phyloP scores from a whole-genome alignment of 2,329 filamentous ascomycete species.

The Hypoxylon sp. region DNA sequence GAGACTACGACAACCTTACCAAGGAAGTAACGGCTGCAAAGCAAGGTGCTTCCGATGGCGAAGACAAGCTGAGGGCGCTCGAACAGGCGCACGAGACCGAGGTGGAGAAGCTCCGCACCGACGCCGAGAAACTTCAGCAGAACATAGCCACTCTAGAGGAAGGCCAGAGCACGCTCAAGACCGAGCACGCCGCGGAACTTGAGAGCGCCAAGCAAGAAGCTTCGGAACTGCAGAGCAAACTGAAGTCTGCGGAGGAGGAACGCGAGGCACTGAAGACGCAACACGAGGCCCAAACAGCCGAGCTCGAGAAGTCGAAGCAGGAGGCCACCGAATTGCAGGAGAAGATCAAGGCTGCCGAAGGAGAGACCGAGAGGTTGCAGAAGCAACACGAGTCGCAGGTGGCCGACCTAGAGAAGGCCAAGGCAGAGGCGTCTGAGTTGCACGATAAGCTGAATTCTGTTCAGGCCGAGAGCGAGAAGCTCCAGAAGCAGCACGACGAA shows the following conservation, averaged over 20 bases:
- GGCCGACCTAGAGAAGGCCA: constrained; percentile 42
- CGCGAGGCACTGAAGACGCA: constrained; percentile 47
- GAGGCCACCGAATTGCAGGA: constrained; percentile 46
- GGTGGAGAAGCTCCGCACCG: constrained; percentile 34
- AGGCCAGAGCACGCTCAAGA: constrained; percentile 41
- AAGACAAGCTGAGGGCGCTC: constrained; percentile 41
- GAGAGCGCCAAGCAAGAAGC: constrained; percentile 45
- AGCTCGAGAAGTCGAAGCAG: constrained; percentile 46
- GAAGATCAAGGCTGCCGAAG: constrained; percentile 45
- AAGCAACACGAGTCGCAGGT: constrained; percentile 47
- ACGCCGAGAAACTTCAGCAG: constrained; percentile 44
- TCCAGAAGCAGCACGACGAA: constrained; percentile 51
- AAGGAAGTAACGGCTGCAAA: constrained; percentile 41
- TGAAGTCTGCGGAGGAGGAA: constrained; percentile 48
- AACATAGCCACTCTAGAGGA: constrained; percentile 47
- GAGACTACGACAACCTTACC: constrained; percentile 21
- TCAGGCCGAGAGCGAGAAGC: constrained; percentile 41
- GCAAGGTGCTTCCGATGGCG: constrained; percentile 38
- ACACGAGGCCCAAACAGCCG: constrained; percentile 45
- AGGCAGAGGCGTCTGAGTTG: constrained; percentile 30
- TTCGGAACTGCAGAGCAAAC: constrained; percentile 37
- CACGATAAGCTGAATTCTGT: constrained; percentile 39
- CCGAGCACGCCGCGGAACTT: constrained; percentile 42
- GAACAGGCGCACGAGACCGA: constrained; percentile 40
- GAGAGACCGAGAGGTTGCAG: constrained; percentile 48